A percentile compares a stretch with the other conserved stretches of the same genome.
phyloP scores from a whole-genome alignment of 176 grass and related monocot genomes.

The Saccharum spontaneum region DNA sequence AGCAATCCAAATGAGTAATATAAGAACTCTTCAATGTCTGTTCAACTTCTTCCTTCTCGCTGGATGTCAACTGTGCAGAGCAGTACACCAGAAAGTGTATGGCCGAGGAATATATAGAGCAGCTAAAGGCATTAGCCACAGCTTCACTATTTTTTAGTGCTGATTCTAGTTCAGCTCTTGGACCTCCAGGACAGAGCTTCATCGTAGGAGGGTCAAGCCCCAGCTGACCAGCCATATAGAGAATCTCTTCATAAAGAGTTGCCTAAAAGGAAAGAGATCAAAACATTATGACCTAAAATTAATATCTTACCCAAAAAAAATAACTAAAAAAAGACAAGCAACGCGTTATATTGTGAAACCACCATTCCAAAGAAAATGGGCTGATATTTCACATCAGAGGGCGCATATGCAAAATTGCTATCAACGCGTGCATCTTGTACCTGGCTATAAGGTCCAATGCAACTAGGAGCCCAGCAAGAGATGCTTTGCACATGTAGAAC shows the following conservation, averaged over 20 bases:
- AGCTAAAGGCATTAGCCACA: slow-evolving; percentile 70
- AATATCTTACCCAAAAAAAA: neutral
- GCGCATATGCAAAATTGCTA: neutral
- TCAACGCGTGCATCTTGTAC: slow-evolving; percentile 29
- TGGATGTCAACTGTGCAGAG: slow-evolving; percentile 54
- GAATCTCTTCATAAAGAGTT: slow-evolving; percentile 70
- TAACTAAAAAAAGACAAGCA: neutral
- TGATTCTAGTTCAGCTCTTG: slow-evolving; percentile 63
- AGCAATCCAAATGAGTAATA: slow-evolving; percentile 33
- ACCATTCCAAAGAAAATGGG: neutral
- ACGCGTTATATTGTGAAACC: neutral
- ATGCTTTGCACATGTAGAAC: slow-evolving; percentile 99
- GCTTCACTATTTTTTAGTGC: slow-evolving; percentile 80
- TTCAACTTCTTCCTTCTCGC: slow-evolving; percentile 56
- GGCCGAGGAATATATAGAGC: slow-evolving; percentile 69
- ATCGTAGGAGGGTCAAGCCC: slow-evolving; percentile 88
- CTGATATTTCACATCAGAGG: neutral
- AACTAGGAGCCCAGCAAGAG: slow-evolving; percentile 99
- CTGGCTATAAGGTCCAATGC: slow-evolving; percentile 98
- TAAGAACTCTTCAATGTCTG: slow-evolving; percentile 47
- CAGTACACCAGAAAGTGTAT: slow-evolving; percentile 86
- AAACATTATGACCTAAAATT: neutral
- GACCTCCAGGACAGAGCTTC: slow-evolving; percentile 63
- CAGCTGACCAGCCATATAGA: slow-evolving; percentile 93
- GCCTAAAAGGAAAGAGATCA: slow-evolving; percentile 52